These are phyloP conservation scores for Iodosphaeria phyllophila DNA, from an alignment of 2,329 filamentous ascomycete genomes.

Conservation along the genomic window DNA sequence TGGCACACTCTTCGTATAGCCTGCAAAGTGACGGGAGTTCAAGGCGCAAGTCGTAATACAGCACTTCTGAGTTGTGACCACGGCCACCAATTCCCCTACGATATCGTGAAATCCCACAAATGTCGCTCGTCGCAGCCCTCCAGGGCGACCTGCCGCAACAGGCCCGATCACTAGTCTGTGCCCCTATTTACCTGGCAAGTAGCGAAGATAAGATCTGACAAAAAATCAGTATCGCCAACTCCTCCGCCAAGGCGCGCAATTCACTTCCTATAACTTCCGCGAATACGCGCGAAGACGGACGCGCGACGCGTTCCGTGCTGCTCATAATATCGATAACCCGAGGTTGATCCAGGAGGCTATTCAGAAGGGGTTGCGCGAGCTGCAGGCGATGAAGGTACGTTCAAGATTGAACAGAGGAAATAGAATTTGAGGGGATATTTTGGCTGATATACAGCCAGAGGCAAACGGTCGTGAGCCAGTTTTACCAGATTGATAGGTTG, in stretches of 20 bases:
- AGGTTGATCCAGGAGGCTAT: slow-evolving; percentile 72
- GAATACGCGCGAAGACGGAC: slow-evolving; percentile 89
- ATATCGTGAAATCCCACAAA: slow-evolving; percentile 2
- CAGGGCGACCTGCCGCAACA: slow-evolving; percentile 38
- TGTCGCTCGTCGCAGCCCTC: slow-evolving; percentile 16
- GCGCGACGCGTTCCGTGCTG: slow-evolving; percentile 74
- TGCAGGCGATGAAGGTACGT: slow-evolving; percentile 76
- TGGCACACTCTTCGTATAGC: too few relatives aligned
- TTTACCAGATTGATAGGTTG: slow-evolving; percentile 79
- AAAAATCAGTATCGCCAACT: slow-evolving; percentile 93
- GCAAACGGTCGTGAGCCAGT: slow-evolving; percentile 87
- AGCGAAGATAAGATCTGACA: too few relatives aligned
- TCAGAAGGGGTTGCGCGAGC: slow-evolving; percentile 69
- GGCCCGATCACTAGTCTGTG: slow-evolving; percentile 34
- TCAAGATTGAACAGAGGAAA: not conserved
- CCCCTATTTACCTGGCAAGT: too few relatives aligned
- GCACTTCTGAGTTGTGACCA: not conserved
- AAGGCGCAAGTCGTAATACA: not conserved
- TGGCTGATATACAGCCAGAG: slow-evolving; percentile 38
- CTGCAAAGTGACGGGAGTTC: too few relatives aligned
- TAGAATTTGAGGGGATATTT: not conserved
- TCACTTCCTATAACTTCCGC: slow-evolving; percentile 91
- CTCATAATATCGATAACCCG: slow-evolving; percentile 53
- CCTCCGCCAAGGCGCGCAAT: slow-evolving; percentile 69
- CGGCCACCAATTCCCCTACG: not conserved